These are phyloP conservation scores for Clarireedia paspali DNA, from an alignment of 2,329 filamentous ascomycete species.

Conservation along the genomic window DNA sequence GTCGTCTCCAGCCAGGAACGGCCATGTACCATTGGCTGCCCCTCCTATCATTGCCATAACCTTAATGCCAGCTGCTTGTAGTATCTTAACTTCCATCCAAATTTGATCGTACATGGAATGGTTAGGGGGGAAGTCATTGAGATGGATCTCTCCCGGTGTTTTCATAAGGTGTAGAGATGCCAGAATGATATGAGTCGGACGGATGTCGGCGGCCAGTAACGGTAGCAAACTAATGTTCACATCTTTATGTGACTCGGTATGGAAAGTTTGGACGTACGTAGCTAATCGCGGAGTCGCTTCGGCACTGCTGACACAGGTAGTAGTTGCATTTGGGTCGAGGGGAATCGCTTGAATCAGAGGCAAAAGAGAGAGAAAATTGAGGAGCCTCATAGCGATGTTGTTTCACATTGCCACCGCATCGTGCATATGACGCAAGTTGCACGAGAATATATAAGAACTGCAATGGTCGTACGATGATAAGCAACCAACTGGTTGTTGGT, in stretches of 20 bases:
- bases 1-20: conserved; percentile 33
- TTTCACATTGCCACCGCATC: neutral
- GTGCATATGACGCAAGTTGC: neutral
- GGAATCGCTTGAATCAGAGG: conserved; percentile 7
- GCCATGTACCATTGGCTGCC: conserved; percentile 15
- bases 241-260: neutral
- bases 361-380: neutral
- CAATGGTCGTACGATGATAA: too few species aligned
- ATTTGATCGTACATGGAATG: conserved; percentile 10
- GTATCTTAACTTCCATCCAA: conserved; percentile 9
- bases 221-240: conserved; percentile 8
- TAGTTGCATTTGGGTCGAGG: neutral
- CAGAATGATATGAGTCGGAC: conserved; percentile 8
- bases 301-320: neutral
- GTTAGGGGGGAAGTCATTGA: conserved; percentile 11
- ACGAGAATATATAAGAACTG: too few species aligned
- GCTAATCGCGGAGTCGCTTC: conserved; percentile 3
- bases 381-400: conserved; percentile 1
- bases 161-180: conserved; percentile 3
- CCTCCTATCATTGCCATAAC: conserved; percentile 14
- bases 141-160: conserved; percentile 2
- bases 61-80: conserved; percentile 11
- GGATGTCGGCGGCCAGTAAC: neutral
- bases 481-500: neutral
- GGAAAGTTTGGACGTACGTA: conserved; percentile 8